Evolutionary conservation across 1,139 yeast species (phyloP), one percentile per base, ranked within the genome.

Genomic region (Debaryomyces robertsiae): DNA sequence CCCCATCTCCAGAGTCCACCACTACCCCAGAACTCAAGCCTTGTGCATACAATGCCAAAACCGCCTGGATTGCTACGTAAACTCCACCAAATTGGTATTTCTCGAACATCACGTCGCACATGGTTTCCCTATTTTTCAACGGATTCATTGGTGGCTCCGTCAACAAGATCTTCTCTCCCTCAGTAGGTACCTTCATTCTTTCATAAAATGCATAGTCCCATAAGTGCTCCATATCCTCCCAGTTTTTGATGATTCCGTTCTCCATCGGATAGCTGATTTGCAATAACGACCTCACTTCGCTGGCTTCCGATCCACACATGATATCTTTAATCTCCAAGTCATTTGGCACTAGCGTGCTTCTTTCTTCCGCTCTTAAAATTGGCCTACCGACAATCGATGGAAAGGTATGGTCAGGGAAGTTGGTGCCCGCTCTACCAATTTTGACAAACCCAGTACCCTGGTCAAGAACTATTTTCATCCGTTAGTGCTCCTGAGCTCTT

Each of bases 121-220:
- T 91, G 44, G 80, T 80, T 64, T 91, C 96, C 61, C 97, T 77
- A 63, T 93, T 93, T 58, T 87, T 87, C 55, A 89, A 69, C 19
- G 98, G 98, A 62, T 93, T 93, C 94, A 93, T 86, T 49, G 98
- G 98, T 13, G 98, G 98, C 67, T 93, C 98, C 2, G 98, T 93
- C 48, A 93, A 73, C 53, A 93, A 73, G 35, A 93, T 80, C 65
- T 91, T 91, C 53, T 81, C 79, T 27, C 93, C 95, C 30, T 78
- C 67, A 14, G 94, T 82, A 18, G 81, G 74, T 36, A 85, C 69
- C 59, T 89, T 79, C 89, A 93, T 84, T 56, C 87, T 80, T 53
- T 93, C 96, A 66, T 85, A 86, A 64, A 93, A 93, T 18, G 98
- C 94, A 65, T 93, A 93, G 67, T 93, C 97, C 99, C 99, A 93